Percentiles rank a stretch among this genome's conserved stretches.
These are phyloP conservation scores for Pichia kudriavzevii DNA, from an alignment of 1,139 yeast species.

Conservation along the genomic window DNA sequence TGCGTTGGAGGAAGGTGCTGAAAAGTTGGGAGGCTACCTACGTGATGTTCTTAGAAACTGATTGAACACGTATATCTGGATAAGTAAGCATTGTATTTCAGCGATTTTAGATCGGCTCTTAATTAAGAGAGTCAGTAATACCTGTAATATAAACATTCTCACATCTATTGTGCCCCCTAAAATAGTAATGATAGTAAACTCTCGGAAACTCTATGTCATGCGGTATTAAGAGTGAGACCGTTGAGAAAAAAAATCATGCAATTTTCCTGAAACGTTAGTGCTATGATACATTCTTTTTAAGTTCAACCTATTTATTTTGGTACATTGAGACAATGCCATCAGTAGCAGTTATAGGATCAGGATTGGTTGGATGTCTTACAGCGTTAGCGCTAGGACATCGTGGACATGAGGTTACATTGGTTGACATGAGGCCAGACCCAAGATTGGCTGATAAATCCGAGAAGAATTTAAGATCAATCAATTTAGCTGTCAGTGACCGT, in stretches of 20 bases:
- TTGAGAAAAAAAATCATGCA: no score
- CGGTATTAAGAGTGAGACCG: no score
- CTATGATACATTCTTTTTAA: no score
- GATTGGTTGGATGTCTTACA: conserved; percentile 83
- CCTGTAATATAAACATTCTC: no score
- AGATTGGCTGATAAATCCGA: conserved; percentile 20
- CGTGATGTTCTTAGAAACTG: conserved; percentile 59
- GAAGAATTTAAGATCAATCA: conserved; percentile 58
- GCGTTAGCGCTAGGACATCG: conserved; percentile 69
- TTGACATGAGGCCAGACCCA: conserved; percentile 50
- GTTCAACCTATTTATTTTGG: no score
- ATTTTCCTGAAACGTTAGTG: no score
- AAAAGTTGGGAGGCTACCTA: conserved; percentile 72
- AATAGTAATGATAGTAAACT: no score
- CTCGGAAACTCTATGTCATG: no score
- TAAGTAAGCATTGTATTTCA: no score
- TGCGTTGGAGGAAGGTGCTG: conserved; percentile 93
- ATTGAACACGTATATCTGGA: background rate
- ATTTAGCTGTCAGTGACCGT: conserved; percentile 78
- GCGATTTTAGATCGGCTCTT: no score
- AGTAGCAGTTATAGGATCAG: conserved; percentile 70
- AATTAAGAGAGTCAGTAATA: no score
- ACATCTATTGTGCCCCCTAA: no score
- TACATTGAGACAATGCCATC: conserved; percentile 5
- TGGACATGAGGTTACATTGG: conserved; percentile 68